Base-by-base conservation (phyloP, 2,329 filamentous ascomycete genomes). In the Anthostomella pinea region DNA sequence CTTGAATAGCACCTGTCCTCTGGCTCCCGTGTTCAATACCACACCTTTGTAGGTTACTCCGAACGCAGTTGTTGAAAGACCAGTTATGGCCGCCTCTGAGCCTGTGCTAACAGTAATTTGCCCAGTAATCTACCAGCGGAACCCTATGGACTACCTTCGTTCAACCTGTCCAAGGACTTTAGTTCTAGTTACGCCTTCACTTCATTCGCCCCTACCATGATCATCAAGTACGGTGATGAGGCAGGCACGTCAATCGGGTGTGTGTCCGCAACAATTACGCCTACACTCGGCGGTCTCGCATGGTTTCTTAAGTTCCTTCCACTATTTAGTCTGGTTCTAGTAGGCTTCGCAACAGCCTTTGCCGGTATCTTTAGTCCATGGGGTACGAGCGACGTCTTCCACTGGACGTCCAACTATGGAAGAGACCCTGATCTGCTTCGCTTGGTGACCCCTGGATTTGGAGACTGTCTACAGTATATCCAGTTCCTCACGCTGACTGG, bases 351-450 rank as follows among this genome's bases (percentile, higher is more conserved):
- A 10, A 95, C 91, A 6, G 70, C 90, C 22, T 81, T 88, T 48
- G 89, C 93, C 3, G 86, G 81, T 32, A 87, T 94, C 23, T 91
- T 81, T 58, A 96, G 90, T 56, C 93, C 93, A 0, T 98, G 93
- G 91, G 93, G 93, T 14, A 87, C 88, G 2, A 80, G 80, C 6
- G 86, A 98, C 58, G 74, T 91, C 14, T 97, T 97, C 60, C 83
- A 87, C 49, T 98, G 91, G 89, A 89, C 88, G n/a, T 94, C 88
- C 57, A 98, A 98, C 59, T 97, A 95, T 59, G 93, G 93, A 22
- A 81, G 91, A 51, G 93, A 98, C 53, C 86, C 87, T 43, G 93
- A 98, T 65, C 70, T 96, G 48, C 72, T 98, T 35, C 82, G 93
- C 37, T 72, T 98, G 30, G 88, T 98, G 21, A 98, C 93, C 0